Evolutionary conservation across 2,329 filamentous ascomycete species (phyloP).

Genomic region (Uncinocarpus reesii): DNA sequence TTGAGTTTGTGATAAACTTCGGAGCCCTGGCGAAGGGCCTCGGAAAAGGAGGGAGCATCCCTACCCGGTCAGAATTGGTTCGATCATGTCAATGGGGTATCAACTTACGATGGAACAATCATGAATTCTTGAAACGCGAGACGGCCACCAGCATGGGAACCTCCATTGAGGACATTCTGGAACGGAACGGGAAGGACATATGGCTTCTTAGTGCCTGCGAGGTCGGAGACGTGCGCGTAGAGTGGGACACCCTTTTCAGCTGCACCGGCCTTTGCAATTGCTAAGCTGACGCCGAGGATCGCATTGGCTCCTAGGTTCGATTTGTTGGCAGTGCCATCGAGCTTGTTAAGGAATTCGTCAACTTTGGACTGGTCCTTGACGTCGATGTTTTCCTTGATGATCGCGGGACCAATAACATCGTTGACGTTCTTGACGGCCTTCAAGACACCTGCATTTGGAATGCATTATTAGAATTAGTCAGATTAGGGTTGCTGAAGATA

Average conservation of each 20-base stretch:
- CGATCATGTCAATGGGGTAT: not conserved
- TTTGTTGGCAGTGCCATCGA: slow-evolving; percentile 80
- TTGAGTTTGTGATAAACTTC: slow-evolving; percentile 99
- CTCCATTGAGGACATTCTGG: slow-evolving; percentile 88
- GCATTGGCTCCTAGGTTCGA: slow-evolving; percentile 79
- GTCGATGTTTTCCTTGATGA: slow-evolving; percentile 74
- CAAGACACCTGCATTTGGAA: slow-evolving; percentile 46
- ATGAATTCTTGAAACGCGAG: slow-evolving; percentile 95
- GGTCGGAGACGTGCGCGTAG: slow-evolving; percentile 78
- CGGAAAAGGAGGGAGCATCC: slow-evolving; percentile 78
- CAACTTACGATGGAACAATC: slow-evolving; percentile 70
- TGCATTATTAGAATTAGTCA: not conserved
- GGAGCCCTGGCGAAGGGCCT: slow-evolving; percentile 90
- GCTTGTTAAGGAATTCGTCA: slow-evolving; percentile 74
- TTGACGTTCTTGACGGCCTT: slow-evolving; percentile 85
- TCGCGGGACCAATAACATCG: slow-evolving; percentile 62
- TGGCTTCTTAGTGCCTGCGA: slow-evolving; percentile 82
- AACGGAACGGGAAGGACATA: slow-evolving; percentile 84
- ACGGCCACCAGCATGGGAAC: slow-evolving; percentile 94
- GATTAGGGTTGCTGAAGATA: not conserved
- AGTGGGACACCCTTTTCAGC: slow-evolving; percentile 81
- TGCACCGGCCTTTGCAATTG: slow-evolving; percentile 77
- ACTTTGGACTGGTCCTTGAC: slow-evolving; percentile 78
- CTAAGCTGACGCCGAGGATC: slow-evolving; percentile 75
- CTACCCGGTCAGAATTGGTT: slow-evolving; percentile 34